Conservation (phyloP, 2,329 filamentous ascomycete genomes). For the Fusarium sp. region DNA sequence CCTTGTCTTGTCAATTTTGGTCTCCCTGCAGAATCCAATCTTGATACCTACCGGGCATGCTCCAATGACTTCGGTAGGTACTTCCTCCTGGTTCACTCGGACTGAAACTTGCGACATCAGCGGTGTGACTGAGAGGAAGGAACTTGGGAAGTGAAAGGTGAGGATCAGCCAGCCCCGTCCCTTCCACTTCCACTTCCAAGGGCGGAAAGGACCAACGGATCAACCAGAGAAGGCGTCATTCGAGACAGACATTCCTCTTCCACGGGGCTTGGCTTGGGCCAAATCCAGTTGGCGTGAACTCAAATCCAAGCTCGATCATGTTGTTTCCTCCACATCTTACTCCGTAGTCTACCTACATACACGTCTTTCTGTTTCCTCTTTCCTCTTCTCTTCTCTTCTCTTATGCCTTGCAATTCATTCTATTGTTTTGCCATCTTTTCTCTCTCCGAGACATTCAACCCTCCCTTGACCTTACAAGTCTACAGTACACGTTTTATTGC, state of each 20-base stretch:
- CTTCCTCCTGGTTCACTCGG: no score
- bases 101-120: no score
- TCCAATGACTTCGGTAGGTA: no score
- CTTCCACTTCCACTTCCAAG: neutral
- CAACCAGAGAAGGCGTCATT: constrained; percentile 2
- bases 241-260: neutral
- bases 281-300: neutral
- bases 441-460: constrained; percentile 9
- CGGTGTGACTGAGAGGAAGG: no score
- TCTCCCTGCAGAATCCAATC: neutral
- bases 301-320: neutral
- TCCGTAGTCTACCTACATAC: no score
- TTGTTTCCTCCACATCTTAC: no score
- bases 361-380: neutral
- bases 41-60: no score
- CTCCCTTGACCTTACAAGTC: neutral
- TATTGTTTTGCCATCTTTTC: neutral
- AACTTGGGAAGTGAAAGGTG: no score
- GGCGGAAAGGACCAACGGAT: neutral
- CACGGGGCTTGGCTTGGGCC: neutral
- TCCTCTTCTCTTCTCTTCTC: constrained; percentile 15
- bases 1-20: neutral
- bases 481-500: neutral
- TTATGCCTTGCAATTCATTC: neutral
- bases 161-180: neutral